Base-by-base conservation (phyloP, 176 grass and related monocot species). In the Saccharum officinarum region DNA sequence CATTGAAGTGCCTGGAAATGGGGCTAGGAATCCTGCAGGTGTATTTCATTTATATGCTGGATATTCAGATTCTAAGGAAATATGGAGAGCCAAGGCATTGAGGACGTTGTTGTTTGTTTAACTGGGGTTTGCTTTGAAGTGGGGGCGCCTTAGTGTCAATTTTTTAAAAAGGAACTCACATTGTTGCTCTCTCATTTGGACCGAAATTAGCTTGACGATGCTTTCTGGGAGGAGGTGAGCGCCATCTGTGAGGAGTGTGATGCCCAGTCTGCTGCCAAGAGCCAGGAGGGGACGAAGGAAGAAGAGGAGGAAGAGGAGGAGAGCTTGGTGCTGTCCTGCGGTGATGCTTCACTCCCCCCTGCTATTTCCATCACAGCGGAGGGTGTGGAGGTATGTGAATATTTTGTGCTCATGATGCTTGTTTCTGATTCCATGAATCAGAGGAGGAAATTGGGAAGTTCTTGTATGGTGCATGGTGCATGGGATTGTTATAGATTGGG, bases 331-430 rank as follows among this genome's bases (percentile, higher is more conserved):
- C 63, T 89, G 12, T 82, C 83, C 4, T 65, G 6, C 17, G 78
- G 67, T 65, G 83, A 90, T 72, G 64, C 22, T 65, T 71, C 41
- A 4, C 73, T 90, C 65, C 72, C 67, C 6, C 83, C 78, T 4
- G 83, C 79, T 82, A 78, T 90, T 78, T 90, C 83, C 25, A 86
- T 90, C 44, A 18, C 54, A 34, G 25, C 6, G 0, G 69, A 86
- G 28, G 71, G 67, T 3, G 54, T 18, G 28, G 78, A 90, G 88
- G 72, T 90, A 65, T 72, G 88, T 25, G 54, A 76, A 31, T 74
- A 38, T 71, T 40, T 71, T 57, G 46, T 70, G 37, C 84, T 54
- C 25, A 42, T 46, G 47, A 75, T 25, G 36, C 5, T n/a, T 1
- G 2, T 44, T 73, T 88, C 1, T 79, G 67, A 45, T 67, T 65